Base-by-base conservation (phyloP, 163 green algal genomes). In the Trebouxiophyceae sp. region DNA sequence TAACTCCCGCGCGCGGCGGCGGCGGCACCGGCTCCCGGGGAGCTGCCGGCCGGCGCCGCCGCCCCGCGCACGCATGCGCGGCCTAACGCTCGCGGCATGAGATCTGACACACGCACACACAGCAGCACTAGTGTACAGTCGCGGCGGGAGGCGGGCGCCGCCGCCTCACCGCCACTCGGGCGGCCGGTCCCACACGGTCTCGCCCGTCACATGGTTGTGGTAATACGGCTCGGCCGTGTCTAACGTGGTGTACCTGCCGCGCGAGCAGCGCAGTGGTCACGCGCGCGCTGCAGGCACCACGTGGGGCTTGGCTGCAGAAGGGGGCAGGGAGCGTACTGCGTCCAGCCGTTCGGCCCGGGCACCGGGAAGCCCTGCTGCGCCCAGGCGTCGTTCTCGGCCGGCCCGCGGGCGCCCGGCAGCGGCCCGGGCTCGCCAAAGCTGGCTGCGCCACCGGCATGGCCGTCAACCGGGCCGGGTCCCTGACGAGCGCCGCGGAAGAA, bases 241-340 rank as follows among this genome's bases (percentile, higher is more conserved):
- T 20, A 50, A 50, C 12, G 39, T 50, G 8, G 39, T 50, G 39
- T 50, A 50, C 39, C 39, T 50, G 39, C 39, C 8, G 39, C 8
- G 12, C 8, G 12, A 50, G 12, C 8, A 50, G 16, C 39, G 39
- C 39, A n/a, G 8, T 50, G 39, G 12, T 50, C 39, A 16, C 54
- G 77, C 55, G 57, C 66, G 29, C 55, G 27, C 62, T 85, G 82
- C 65, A 83, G 72, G 20, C 68, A 78, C 76, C 78, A 85, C 44
- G 28, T 62, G 65, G 39, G 29, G 45, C 31, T 20, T 65, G 65
- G 29, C 61, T 57, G 23, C 47, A 24, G n/a, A 57, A 54, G 20
- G 34, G 65, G 27, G 31, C 30, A 50, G 39, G 8, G 39, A 16
- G 39, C n/a, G 7, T 44, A 66, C 45, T 62, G 33, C 19, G 12